phyloP scores from a whole-genome alignment of 2,329 filamentous ascomycete species.

The Coleophoma cylindrospora region DNA sequence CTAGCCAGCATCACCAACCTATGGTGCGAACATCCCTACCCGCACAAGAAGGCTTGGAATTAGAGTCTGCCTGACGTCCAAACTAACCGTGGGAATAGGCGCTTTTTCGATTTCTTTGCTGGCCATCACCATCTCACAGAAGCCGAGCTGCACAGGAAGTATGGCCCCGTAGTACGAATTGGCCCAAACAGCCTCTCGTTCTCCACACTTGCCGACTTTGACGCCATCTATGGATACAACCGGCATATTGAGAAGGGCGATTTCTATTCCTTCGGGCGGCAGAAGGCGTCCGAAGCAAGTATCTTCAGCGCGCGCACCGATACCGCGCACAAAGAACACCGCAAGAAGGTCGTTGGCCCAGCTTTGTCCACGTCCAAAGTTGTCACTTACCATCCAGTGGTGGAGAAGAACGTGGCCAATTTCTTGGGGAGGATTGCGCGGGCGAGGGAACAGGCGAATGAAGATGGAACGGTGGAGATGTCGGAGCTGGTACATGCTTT shows the following conservation, averaged over 20 bases:
- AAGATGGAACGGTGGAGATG: not conserved
- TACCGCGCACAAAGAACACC: slow-evolving; percentile 2
- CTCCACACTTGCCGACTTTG: slow-evolving; percentile 33
- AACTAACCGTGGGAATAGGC: not conserved
- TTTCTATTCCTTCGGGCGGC: slow-evolving; percentile 6
- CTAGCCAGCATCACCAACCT: slow-evolving; percentile 4
- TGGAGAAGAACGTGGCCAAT: not conserved
- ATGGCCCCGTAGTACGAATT: slow-evolving; percentile 12
- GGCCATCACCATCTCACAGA: not conserved
- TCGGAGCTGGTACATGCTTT: slow-evolving; percentile 1
- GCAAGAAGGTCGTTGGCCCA: slow-evolving; percentile 3
- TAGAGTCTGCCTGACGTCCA: not conserved
- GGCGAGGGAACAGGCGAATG: not conserved
- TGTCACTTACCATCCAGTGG: not conserved
- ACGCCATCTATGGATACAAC: slow-evolving; percentile 41
- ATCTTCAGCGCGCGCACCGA: slow-evolving; percentile 4
- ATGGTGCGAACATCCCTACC: not conserved
- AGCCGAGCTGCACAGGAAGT: slow-evolving; percentile 4
- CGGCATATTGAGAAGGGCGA: slow-evolving; percentile 4
- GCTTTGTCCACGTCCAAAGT: slow-evolving; percentile 1
- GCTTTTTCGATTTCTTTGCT: not conserved
- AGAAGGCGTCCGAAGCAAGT: not conserved
- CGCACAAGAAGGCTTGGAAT: not conserved
- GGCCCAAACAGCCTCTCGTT: slow-evolving; percentile 25
- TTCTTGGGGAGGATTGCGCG: not conserved